Base-by-base conservation (phyloP, 2,329 filamentous ascomycete genomes). In the Botrytis tulipae region DNA sequence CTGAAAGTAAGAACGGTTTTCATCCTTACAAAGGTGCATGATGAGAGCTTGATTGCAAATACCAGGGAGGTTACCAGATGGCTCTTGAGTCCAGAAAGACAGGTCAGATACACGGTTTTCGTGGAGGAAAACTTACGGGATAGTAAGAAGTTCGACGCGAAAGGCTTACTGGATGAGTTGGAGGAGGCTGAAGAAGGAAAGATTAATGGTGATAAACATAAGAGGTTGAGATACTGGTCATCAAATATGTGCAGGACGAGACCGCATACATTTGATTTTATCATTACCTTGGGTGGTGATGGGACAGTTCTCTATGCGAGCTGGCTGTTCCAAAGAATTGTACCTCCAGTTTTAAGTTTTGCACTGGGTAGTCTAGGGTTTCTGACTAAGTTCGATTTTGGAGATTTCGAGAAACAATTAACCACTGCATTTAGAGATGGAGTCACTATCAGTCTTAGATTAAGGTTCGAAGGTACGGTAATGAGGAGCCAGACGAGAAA, bases 221-320 rank as follows among this genome's bases (percentile, higher is more conserved):
- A 74, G 68, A 76, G 95, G 10, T 82, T 99, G 66, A 89, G 90
- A 73, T 97, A 91, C 82, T 99, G 96, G 96, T 91, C 91, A 62
- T 89, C 92, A 74, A 87, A 91, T 72, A 90, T 98, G 80, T 97
- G 94, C 78, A 87, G 87, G 66, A 86, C 89, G 59, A 88, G 91
- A 74, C 95, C 95, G 6, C 94, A 97, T 78, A 92, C 90, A 0
- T 98, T 98, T 80, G 96, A 99, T 82, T 97, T 99, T 80, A 91
- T 97, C 70, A 89, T 99, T 65, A 97, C 95, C 0, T 87, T 97
- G 4, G 95, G 94, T 67, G 96, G 96, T 20, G 96, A 99, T 81
- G 96, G 96, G n/a, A 99, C 96, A 0, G 95, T 99, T 10, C 85
- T 99, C 18, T 98, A 97, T 80, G 93, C 95, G 6, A 97, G 94